Conservation (phyloP, 192 early-diverging fungal species). For the Backusella morwellensis region DNA sequence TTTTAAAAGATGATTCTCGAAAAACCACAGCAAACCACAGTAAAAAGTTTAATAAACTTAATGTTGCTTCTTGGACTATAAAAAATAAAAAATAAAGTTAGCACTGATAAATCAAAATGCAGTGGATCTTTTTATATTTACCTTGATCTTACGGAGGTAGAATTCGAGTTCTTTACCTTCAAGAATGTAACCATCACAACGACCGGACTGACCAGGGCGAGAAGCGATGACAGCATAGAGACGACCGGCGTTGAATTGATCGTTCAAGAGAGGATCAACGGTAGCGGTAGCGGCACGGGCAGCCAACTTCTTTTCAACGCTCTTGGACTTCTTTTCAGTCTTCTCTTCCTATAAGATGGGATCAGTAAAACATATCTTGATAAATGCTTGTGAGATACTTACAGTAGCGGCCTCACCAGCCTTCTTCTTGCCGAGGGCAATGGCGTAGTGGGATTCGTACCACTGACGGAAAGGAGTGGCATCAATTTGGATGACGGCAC, state of each 20-base stretch:
- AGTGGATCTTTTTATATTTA: conserved; percentile 49
- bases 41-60: conserved; percentile 2
- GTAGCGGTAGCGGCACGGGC: conserved; percentile 79
- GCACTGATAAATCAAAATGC: not conserved
- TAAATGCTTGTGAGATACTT: not conserved
- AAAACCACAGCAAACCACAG: not conserved
- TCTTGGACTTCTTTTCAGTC: conserved; percentile 86
- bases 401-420: conserved; percentile 51
- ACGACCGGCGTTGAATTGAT: conserved; percentile 95
- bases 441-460: conserved; percentile 98
- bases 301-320: conserved; percentile 85
- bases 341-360: conserved; percentile 46
- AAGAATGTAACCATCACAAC: conserved; percentile 97
- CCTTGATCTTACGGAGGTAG: conserved; percentile 88
- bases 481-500: conserved; percentile 96
- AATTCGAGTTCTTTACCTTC: conserved; percentile 99
- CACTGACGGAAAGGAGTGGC: conserved; percentile 99
- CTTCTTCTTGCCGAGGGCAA: conserved; percentile 82
- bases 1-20: conserved; percentile 7
- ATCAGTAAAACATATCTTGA: not conserved
- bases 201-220: conserved; percentile 97
- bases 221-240: conserved; percentile 91
- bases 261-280: conserved; percentile 85
- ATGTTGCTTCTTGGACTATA: conserved; percentile 33
- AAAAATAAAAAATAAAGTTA: not conserved